Evolutionary conservation across 805 yeast species (phyloP), one percentile per base, ranked within the genome.

Genomic region (Pichia ethanolica): DNA sequence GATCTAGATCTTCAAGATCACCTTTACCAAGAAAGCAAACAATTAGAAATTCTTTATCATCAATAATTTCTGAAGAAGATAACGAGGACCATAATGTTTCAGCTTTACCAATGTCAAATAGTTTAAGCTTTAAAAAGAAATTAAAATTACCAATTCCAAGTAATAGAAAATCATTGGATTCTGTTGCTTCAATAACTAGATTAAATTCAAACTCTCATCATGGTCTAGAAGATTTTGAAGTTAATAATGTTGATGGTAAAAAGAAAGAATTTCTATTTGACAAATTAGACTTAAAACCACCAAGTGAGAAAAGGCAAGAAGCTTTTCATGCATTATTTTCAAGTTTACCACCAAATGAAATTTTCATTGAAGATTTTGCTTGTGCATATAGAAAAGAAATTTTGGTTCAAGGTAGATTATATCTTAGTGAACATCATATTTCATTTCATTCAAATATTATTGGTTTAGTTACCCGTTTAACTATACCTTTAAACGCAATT

Each of bases 341-440:
- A 40, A 74, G 75, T 41, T 59, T 83, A 1, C 77, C 79, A 4
- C 49, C 64, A 1, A 63, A 59, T 30, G 90, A 83, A 56, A 64
- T 71, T 33, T 68, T 82, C n/a, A 69, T 83, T 39, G 80, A 75
- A 30, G 88, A 82, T 54, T 79, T 69, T 57, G 73, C 79, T 20
- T 83, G 89, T 67, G 89, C 89, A 0, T 68, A 77, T 33, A 49
- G 61, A n/a, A 79, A 82, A 20, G 89, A 84, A 56, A 80, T 84
- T 38, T 64, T 84, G 34, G 71, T 82, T 14, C 90, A 84, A 53
- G 90, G 90, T 14, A 73, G 77, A 53, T 59, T 84, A 59, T 83
- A 78, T 61, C 63, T 84, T 7, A 72, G 81, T 39, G 79, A 78
- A 49, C 68, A 71, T 48, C 74, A 72, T 56, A 63, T 84, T 14